Base-by-base conservation (phyloP, 2,329 filamentous ascomycete species). In the Lasiodiplodia citricola region DNA sequence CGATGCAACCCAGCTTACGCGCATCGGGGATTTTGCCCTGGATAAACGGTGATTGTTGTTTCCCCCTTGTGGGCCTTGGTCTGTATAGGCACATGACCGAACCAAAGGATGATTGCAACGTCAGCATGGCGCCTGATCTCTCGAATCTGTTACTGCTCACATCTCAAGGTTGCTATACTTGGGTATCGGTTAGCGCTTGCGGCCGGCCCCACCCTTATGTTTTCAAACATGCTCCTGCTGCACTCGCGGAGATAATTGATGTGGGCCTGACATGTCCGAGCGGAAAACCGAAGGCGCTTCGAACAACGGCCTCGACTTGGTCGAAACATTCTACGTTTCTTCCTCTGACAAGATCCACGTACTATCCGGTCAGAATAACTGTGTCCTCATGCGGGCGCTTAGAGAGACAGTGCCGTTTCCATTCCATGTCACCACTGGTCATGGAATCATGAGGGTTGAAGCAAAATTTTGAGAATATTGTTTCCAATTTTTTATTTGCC, bases 151-250 rank as follows among this genome's bases (percentile, higher is more conserved):
- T 51, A 51, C n/a, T 37, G 10, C 11, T 35, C 21, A 35, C 31
- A 63, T 44, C 23, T 63, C 41, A 51, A 28, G 47, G 14, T 37
- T 62, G 21, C 58, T 63, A 63, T 63, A 50, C 58, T 63, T 63
- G 58, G 58, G 10, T 28, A 2, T 47, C 21, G 4, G 23, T 63
- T 47, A 41, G 25, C 41, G 44, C 41, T 44, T 35, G 28, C 6
- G 16, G 41, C 28, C 41, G 41, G 41, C 44, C 58, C 41, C 41
- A 37, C 41, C 28, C 31, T 21, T 25, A 25, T 21, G 41, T 37
- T 51, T 51, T 35, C 58, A 63, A 23, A 51, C 58, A 44, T 44
- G 23, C 41, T 51, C 41, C 4, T 63, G 58, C 44, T 63, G 44
- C 58, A 51, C 8, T 35, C 13, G 58, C 25, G 38, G 38, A 60